Conservation (phyloP, 2,329 filamentous ascomycete species). For the Ophiosphaerella narmari region DNA sequence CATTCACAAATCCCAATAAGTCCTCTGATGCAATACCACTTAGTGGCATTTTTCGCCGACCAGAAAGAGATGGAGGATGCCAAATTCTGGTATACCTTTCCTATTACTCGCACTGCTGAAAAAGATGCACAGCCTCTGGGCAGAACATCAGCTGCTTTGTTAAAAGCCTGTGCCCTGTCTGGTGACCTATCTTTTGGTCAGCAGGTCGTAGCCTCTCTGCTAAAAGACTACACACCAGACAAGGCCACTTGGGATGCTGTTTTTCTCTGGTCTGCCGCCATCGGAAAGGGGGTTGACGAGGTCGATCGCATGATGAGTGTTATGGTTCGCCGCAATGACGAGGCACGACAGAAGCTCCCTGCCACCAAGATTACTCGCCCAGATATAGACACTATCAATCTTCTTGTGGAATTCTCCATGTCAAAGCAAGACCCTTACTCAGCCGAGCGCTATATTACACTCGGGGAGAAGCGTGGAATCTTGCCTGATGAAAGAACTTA, state of each 20-base stretch:
- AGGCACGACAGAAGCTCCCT: slow-evolving; percentile 46
- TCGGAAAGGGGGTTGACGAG: slow-evolving; percentile 73
- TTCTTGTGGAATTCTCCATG: slow-evolving; percentile 73
- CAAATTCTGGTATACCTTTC: slow-evolving; percentile 69
- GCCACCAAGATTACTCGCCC: slow-evolving; percentile 51
- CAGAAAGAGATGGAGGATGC: slow-evolving; percentile 63
- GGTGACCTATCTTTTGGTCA: slow-evolving; percentile 40
- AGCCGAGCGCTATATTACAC: slow-evolving; percentile 72
- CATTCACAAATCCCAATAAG: slow-evolving; percentile 46
- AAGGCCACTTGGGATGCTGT: slow-evolving; percentile 72
- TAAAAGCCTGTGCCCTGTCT: slow-evolving; percentile 59
- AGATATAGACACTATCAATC: slow-evolving; percentile 75
- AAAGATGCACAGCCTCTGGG: slow-evolving; percentile 7
- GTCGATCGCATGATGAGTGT: slow-evolving; percentile 73
- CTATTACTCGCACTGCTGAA: slow-evolving; percentile 46
- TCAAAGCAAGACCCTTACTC: slow-evolving; percentile 71
- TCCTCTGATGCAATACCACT: slow-evolving; percentile 49
- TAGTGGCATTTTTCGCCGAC: slow-evolving; percentile 67
- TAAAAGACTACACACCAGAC: slow-evolving; percentile 28
- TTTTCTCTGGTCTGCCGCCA: slow-evolving; percentile 75
- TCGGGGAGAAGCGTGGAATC: slow-evolving; percentile 70
- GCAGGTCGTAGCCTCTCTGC: slow-evolving; percentile 50
- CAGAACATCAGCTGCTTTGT: slow-evolving; percentile 58
- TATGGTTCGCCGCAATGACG: slow-evolving; percentile 59
- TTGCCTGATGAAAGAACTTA: slow-evolving; percentile 71